Percentiles rank a stretch among this genome's conserved stretches.
phyloP scores from a whole-genome alignment of 257 asterid species.

The Knoxia roxburghii region DNA sequence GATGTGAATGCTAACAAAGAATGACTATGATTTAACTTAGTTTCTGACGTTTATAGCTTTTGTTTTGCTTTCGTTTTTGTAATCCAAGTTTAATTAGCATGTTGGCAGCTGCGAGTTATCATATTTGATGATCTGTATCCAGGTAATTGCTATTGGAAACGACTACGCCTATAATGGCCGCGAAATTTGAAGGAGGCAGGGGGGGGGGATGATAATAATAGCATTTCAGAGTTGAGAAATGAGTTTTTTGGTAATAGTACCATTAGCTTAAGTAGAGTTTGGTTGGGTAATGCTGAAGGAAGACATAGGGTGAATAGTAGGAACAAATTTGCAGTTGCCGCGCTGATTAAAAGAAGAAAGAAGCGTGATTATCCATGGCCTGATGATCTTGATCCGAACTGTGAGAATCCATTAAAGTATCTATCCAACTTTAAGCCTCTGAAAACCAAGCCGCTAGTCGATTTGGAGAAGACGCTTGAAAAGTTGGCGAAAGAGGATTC shows the following conservation, averaged over 20 bases:
- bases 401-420: conserved; percentile 24
- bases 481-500: conserved; percentile 25
- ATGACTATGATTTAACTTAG: neutral
- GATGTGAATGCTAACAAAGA: neutral
- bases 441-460: conserved; percentile 47
- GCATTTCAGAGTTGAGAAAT: conserved; percentile 18
- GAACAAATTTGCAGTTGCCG: conserved; percentile 15
- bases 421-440: conserved; percentile 45
- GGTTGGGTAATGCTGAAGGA: conserved; percentile 17
- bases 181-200: conserved; percentile 32
- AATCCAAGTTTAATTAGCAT: no score
- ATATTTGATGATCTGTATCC: no score
- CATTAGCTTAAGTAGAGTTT: conserved; percentile 9
- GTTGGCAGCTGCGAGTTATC: no score
- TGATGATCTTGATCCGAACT: conserved; percentile 35
- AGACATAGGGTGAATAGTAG: conserved; percentile 17
- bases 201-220: conserved; percentile 17
- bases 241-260: conserved; percentile 24
- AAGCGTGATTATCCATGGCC: conserved; percentile 52
- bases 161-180: conserved; percentile 37
- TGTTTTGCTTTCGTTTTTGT: neutral
- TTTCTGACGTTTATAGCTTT: neutral
- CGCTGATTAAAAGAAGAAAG: conserved; percentile 31
- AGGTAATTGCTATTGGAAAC: conserved; percentile 25
- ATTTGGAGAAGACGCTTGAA: conserved; percentile 39